Percentiles rank a stretch among this genome's conserved stretches.
phyloP scores from a whole-genome alignment of 2,329 filamentous ascomycete species.

The Thelonectria rubi region DNA sequence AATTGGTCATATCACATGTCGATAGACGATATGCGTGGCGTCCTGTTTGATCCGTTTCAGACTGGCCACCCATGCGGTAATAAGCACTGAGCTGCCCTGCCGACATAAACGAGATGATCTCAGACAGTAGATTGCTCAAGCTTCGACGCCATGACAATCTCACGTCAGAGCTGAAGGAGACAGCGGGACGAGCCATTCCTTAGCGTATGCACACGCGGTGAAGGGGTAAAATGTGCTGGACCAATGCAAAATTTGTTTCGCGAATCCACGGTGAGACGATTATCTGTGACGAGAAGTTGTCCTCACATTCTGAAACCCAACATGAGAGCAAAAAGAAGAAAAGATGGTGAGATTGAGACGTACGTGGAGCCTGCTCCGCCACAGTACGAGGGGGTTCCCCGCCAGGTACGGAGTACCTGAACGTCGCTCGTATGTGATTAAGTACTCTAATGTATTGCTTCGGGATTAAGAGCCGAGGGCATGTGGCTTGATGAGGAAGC shows the following conservation, averaged over 20 bases:
- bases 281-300: background rate
- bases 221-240: background rate
- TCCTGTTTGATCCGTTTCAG: background rate
- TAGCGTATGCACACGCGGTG: background rate
- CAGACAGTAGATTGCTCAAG: slow-evolving; percentile 3
- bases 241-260: background rate
- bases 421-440: background rate
- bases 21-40: background rate
- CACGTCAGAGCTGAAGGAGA: background rate
- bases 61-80: background rate
- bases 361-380: background rate
- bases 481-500: background rate
- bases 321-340: background rate
- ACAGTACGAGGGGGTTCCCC: background rate
- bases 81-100: background rate
- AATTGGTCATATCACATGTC: too few species aligned
- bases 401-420: background rate
- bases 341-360: background rate
- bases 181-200: background rate
- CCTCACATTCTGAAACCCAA: slow-evolving; percentile 21
- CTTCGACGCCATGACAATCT: background rate
- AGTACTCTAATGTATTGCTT: too few species aligned
- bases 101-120: background rate
- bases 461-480: background rate
- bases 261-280: background rate